Base-by-base conservation (phyloP, 441 rosid species). In the Pelargonium cotyledonis region DNA sequence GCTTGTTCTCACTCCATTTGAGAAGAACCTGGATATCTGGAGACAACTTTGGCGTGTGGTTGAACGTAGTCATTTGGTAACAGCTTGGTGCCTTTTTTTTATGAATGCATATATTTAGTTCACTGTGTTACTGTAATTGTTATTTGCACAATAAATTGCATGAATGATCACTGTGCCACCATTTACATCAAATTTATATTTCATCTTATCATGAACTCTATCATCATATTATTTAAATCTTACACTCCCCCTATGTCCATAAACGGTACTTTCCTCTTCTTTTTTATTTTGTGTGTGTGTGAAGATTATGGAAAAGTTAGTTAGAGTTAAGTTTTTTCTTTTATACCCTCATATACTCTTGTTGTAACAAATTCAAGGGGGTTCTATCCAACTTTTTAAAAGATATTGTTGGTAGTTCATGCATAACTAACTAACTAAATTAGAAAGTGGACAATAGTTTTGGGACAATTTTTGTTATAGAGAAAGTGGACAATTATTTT, bases 31-130 rank as follows among this genome's bases (percentile, higher is more conserved):
- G 57, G 98, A 92, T 77, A 90, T 92, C 41, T 90, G 98, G 98
- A 87, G 98, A 78, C 98, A 90, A 66, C 96, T 93, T 76, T 94
- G 99, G 97, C 92, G 96, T 51, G 99, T 94, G 63, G 88, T 91
- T 78, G 99, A 94, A 71, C 91, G 96, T 62, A 89, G 95, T 88
- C 96, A 91, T 81, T 75, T 93, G 92, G 98, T 92, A 82, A 76
- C 21, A 15, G 60, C 60, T 15, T 53, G 60, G 60, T 53, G 19
- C 2, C 18, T 53, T 53, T 44, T 44, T 44, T 6, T 53, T 53
- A 16, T 15, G 19, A 16, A 26, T 23, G 2, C 2, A 23, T 26
- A 26, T 26, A 26, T 26, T 0, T 26, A 77, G 77, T 29, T 61
- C 16, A 18, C 70, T 68, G 58, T 57, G 68, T 68, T 67, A n/a